phyloP scores from a whole-genome alignment of 2,329 filamentous ascomycete genomes.

The Fusarium phyllophilum region DNA sequence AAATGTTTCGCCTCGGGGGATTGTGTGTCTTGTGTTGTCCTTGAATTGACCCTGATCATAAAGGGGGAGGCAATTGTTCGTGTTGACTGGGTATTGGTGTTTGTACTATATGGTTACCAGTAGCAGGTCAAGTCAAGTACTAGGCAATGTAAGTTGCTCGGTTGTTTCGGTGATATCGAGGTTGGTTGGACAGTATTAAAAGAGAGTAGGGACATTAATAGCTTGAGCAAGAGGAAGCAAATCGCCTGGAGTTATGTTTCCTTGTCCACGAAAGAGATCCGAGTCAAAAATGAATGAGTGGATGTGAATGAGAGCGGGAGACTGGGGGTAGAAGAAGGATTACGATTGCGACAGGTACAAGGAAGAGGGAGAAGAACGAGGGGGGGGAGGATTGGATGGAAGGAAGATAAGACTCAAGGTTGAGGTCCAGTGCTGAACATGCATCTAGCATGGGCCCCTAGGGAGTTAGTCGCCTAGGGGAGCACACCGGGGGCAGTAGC shows the following conservation, averaged over 20 bases:
- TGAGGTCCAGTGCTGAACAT: background rate
- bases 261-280: constrained; percentile 42
- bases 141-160: background rate
- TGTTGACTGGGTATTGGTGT: constrained; percentile 10
- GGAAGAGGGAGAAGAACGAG: constrained; percentile 26
- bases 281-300: constrained; percentile 39
- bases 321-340: constrained; percentile 42
- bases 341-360: constrained; percentile 14
- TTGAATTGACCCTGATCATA: constrained; percentile 19
- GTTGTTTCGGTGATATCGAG: constrained; percentile 3
- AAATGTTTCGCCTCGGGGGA: constrained; percentile 27
- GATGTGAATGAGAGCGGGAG: constrained; percentile 35
- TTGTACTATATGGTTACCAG: constrained; percentile 13
- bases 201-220: constrained; percentile 38
- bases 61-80: constrained; percentile 28
- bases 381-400: constrained; percentile 32
- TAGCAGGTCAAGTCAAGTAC: background rate
- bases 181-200: constrained; percentile 30
- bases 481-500: constrained; percentile 2
- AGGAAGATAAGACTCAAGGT: constrained; percentile 29
- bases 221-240: constrained; percentile 32
- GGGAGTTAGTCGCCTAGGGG: constrained; percentile 5
- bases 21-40: constrained; percentile 24
- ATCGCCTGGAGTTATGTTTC: constrained; percentile 43
- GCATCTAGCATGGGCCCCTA: background rate